Percentiles rank a stretch among this genome's conserved stretches.
These are phyloP conservation scores for Solanum hybrid DNA, from an alignment of 305 asterid genomes.

Conservation along the genomic window DNA sequence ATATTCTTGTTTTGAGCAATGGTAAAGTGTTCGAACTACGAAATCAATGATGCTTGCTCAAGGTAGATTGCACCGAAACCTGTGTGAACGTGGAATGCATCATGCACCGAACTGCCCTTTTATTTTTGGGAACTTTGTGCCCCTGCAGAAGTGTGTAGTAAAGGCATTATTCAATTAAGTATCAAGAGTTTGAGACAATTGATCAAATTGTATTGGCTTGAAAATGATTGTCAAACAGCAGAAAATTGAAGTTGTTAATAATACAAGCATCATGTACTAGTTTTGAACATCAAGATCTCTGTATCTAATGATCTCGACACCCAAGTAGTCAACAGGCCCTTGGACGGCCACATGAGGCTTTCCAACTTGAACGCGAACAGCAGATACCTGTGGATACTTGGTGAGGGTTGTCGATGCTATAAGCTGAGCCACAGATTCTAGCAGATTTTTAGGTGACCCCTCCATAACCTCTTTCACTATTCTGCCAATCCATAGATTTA, in stretches of 20 bases:
- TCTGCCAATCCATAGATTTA: constrained; percentile 28
- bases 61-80: background rate
- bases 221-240: background rate
- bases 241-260: background rate
- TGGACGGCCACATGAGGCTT: constrained; percentile 88
- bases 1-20: background rate
- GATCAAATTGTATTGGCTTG: background rate
- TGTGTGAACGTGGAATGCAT: background rate
- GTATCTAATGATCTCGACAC: constrained; percentile 61
- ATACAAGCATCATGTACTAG: background rate
- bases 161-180: background rate
- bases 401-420: constrained; percentile 51
- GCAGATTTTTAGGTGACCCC: constrained; percentile 69
- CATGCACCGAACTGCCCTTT: background rate
- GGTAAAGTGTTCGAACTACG: background rate
- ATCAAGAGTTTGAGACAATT: background rate
- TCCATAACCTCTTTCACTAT: constrained; percentile 62
- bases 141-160: background rate
- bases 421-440: constrained; percentile 65
- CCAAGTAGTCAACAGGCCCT: constrained; percentile 77
- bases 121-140: background rate
- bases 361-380: constrained; percentile 68
- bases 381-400: constrained; percentile 45
- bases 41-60: background rate
- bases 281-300: constrained; percentile 17